Percentiles rank a stretch among this genome's conserved stretches.
Conservation (phyloP, 2,329 filamentous ascomycete genomes). For the Aspergillus sclerotialis region DNA sequence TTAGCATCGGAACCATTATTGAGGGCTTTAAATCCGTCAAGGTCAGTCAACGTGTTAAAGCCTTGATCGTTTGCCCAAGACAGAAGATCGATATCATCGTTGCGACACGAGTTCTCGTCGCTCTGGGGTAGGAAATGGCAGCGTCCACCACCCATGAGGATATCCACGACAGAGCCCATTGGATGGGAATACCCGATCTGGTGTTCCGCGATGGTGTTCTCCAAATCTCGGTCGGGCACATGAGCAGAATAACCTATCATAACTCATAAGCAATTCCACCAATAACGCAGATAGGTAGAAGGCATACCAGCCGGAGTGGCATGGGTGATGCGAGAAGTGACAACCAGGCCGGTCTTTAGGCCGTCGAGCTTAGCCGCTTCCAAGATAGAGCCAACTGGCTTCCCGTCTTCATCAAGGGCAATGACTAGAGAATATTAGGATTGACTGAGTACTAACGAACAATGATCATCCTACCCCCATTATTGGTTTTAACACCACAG, state of each 20-base stretch:
- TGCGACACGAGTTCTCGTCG: slow-evolving; percentile 3
- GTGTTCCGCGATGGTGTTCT: slow-evolving; percentile 3
- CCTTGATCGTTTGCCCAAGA: slow-evolving; percentile 1
- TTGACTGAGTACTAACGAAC: too few relatives aligned
- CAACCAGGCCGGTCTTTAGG: slow-evolving; percentile 4
- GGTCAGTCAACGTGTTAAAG: slow-evolving; percentile 1
- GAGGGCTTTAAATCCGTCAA: slow-evolving; percentile 1
- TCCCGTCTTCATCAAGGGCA: background rate
- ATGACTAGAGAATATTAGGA: background rate
- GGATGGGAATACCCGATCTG: slow-evolving; percentile 4
- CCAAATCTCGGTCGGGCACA: slow-evolving; percentile 2
- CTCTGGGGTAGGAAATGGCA: slow-evolving; percentile 3
- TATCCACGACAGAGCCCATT: slow-evolving; percentile 3
- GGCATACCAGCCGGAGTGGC: slow-evolving; percentile 1
- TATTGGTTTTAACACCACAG: slow-evolving; percentile 5
- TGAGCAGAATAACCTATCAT: background rate
- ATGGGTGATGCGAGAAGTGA: slow-evolving; percentile 1
- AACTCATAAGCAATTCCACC: too few relatives aligned
- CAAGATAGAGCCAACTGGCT: slow-evolving; percentile 2
- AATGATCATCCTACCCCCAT: slow-evolving; percentile 1
- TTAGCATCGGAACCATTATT: background rate
- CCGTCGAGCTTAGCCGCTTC: slow-evolving; percentile 1
- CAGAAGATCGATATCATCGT: slow-evolving; percentile 2
- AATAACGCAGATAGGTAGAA: too few relatives aligned
- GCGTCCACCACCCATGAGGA: slow-evolving; percentile 5